These are phyloP conservation scores for Mycena floridula DNA, from an alignment of 768 basidiomycete species.

Conservation along the genomic window DNA sequence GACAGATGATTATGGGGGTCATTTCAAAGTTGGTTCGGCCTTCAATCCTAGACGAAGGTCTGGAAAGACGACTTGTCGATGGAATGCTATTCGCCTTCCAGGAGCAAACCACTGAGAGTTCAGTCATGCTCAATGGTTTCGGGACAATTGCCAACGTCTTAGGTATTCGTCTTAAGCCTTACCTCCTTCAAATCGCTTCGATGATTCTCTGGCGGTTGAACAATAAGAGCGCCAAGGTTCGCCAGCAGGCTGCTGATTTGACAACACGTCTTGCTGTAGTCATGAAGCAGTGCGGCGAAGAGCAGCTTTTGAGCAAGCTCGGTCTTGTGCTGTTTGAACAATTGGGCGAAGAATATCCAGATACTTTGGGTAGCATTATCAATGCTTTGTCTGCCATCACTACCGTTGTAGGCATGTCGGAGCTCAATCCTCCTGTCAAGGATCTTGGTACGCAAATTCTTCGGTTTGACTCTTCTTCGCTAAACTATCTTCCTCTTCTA, in stretches of 20 bases:
- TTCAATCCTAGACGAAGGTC: constrained; percentile 94
- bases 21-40: constrained; percentile 97
- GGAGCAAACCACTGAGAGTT: constrained; percentile 98
- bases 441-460: constrained; percentile 76
- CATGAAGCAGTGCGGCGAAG: constrained; percentile 98
- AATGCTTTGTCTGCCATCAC: constrained; percentile 98
- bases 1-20: constrained; percentile 99
- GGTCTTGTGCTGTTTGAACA: constrained; percentile 98
- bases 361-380: constrained; percentile 98
- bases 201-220: constrained; percentile 98
- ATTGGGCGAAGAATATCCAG: constrained; percentile 98
- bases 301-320: constrained; percentile 90
- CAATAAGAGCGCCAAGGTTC: constrained; percentile 99
- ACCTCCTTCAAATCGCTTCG: constrained; percentile 97
- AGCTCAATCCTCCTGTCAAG: constrained; percentile 99
- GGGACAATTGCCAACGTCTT: constrained; percentile 98
- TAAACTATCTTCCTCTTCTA: constrained; percentile 26
- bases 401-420: constrained; percentile 99
- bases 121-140: constrained; percentile 98
- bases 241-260: constrained; percentile 98
- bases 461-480: neutral
- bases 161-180: constrained; percentile 94
- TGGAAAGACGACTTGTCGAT: constrained; percentile 92
- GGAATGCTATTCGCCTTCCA: constrained; percentile 99
- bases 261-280: constrained; percentile 94